Evolutionary conservation across 768 basidiomycete genomes (phyloP).

Genomic region (Leccinum boreale): DNA sequence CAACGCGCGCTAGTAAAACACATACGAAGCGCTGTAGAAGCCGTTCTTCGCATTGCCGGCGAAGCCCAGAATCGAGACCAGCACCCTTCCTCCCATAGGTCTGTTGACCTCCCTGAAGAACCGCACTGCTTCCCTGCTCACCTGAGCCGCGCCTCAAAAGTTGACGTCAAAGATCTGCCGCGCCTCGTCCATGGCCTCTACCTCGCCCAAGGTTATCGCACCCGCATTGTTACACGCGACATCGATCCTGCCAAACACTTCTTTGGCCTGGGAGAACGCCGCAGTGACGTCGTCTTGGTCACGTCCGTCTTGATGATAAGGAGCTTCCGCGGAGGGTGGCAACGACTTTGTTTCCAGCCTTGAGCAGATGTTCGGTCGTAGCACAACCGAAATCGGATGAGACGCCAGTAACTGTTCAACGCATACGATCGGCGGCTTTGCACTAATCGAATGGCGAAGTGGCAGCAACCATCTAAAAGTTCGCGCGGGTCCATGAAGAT

Average conservation of each 20-base stretch:
- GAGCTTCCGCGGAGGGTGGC: constrained; percentile 42
- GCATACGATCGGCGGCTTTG: background rate
- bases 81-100: constrained; percentile 33
- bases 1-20: background rate
- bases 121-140: constrained; percentile 29
- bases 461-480: too few relatives aligned
- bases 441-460: too few relatives aligned
- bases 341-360: constrained; percentile 35
- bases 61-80: constrained; percentile 35
- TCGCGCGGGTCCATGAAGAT: too few relatives aligned
- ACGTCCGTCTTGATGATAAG: constrained; percentile 34
- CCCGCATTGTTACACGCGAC: constrained; percentile 39
- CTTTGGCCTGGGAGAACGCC: constrained; percentile 27
- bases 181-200: constrained; percentile 33
- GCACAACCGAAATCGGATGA: constrained; percentile 36
- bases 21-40: constrained; percentile 28
- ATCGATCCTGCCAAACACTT: constrained; percentile 33
- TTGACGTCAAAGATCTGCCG: constrained; percentile 35
- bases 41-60: constrained; percentile 1
- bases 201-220: constrained; percentile 26
- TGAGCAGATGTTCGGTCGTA: constrained; percentile 26
- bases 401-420: constrained; percentile 15
- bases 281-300: constrained; percentile 19
- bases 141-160: constrained; percentile 34
- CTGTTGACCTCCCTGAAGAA: constrained; percentile 38